Evolutionary conservation across 2,329 filamentous ascomycete genomes (phyloP).

Genomic region (Malbranchea cinnamomea): DNA sequence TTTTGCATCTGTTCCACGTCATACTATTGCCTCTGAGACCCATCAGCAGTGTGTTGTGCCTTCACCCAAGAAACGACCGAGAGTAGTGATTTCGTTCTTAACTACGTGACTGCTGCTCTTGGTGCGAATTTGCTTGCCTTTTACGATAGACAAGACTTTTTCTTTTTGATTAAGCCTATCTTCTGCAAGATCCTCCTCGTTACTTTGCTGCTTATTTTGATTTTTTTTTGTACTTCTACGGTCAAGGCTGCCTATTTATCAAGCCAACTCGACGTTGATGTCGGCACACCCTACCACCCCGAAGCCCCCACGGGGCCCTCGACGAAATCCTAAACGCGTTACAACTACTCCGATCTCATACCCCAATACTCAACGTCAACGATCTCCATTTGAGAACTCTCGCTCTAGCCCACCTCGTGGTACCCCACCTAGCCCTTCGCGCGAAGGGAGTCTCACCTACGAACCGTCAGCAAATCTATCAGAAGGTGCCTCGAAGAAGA

Average conservation of each 20-base stretch:
- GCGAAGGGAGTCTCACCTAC: constrained; percentile 18
- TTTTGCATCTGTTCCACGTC: constrained; percentile 2
- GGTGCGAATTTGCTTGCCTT: constrained; percentile 4
- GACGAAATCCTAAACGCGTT: constrained; percentile 22
- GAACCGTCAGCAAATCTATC: constrained; percentile 16
- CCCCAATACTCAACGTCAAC: constrained; percentile 7
- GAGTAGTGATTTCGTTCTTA: constrained; percentile 3
- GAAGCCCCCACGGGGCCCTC: constrained; percentile 24
- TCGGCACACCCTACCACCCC: constrained; percentile 28
- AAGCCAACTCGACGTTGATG: constrained; percentile 31
- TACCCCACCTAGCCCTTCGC: constrained; percentile 21
- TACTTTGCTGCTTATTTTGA: constrained; percentile 15
- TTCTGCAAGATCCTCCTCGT: constrained; percentile 7
- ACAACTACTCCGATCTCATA: constrained; percentile 20
- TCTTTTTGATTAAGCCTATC: constrained; percentile 8
- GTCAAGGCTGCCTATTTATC: constrained; percentile 37
- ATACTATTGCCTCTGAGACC: too few species aligned
- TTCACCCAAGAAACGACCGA: constrained; percentile 2
- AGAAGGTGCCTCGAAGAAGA: constrained; percentile 19
- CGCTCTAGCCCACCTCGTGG: constrained; percentile 18
- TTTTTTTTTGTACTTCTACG: constrained; percentile 16
- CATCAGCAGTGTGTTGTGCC: too few species aligned
- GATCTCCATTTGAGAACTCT: neutral
- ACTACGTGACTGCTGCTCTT: constrained; percentile 10
- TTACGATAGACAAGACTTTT: constrained; percentile 8